Percentiles rank a stretch among this genome's conserved stretches.
Conservation (phyloP, 179 eudicot species). For the Nepenthes alata region DNA sequence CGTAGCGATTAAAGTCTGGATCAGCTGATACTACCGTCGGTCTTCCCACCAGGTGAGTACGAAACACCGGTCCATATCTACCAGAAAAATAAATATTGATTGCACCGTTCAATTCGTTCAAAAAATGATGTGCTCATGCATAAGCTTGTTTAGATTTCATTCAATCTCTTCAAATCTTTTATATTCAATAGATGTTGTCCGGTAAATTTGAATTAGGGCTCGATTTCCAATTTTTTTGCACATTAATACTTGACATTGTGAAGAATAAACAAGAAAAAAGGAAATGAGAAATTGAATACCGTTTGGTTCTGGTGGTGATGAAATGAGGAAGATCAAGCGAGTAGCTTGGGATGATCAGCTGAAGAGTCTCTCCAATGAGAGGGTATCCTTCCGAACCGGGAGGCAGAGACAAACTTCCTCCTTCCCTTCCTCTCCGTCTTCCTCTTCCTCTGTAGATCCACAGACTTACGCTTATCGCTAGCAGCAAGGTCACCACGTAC, state of each 20-base stretch:
- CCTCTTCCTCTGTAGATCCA: conserved; percentile 3
- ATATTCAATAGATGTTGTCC: no score
- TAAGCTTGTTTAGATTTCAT: no score
- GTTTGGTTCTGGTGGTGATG: conserved; percentile 27
- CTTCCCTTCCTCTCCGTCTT: neutral
- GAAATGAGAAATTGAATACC: conserved; percentile 9
- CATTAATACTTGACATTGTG: neutral
- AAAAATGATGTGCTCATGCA: no score
- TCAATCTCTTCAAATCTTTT: no score
- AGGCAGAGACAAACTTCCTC: conserved; percentile 10
- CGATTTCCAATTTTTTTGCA: neutral
- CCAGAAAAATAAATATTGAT: no score
- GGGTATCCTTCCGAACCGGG: conserved; percentile 33
- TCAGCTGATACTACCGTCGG: conserved; percentile 48
- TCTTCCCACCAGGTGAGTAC: conserved; percentile 42
- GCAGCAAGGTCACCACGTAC: conserved; percentile 11
- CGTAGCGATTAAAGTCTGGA: conserved; percentile 30
- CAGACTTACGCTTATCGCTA: conserved; percentile 12
- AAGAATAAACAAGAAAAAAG: neutral
- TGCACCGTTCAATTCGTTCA: no score
- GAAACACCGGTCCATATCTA: conserved; percentile 45
- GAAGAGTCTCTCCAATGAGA: conserved; percentile 31
- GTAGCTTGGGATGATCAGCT: conserved; percentile 23
- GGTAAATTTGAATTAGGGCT: no score
- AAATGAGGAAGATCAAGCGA: conserved; percentile 41